phyloP scores from a whole-genome alignment of 345 rosid species.

The Gossypium ekmanianum region DNA sequence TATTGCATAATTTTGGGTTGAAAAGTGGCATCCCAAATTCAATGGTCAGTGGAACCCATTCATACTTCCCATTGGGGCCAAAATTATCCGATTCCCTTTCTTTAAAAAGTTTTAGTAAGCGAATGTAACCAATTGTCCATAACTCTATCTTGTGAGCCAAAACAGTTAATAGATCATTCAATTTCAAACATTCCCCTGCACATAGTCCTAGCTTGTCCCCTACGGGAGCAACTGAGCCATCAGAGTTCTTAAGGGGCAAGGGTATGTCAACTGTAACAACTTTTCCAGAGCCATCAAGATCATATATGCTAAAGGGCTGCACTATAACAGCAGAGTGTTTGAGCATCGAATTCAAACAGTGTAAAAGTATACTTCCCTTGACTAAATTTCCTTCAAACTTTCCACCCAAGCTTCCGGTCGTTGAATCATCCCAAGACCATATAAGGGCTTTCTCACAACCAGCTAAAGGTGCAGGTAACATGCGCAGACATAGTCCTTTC shows the following conservation, averaged over 20 bases:
- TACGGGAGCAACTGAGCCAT: slow-evolving; percentile 64
- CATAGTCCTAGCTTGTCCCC: slow-evolving; percentile 69
- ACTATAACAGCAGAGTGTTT: slow-evolving; percentile 80
- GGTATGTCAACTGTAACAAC: slow-evolving; percentile 79
- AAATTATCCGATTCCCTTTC: slow-evolving; percentile 58
- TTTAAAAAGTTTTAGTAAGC: slow-evolving; percentile 73
- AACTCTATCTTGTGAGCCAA: slow-evolving; percentile 68
- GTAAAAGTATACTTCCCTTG: slow-evolving; percentile 74
- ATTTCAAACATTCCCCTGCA: slow-evolving; percentile 53
- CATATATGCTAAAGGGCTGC: slow-evolving; percentile 78
- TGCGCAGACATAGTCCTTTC: slow-evolving; percentile 93
- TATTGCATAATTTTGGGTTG: slow-evolving; percentile 80
- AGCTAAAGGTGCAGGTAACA: slow-evolving; percentile 98
- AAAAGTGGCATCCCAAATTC: slow-evolving; percentile 94
- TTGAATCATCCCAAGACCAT: slow-evolving; percentile 99
- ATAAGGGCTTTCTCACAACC: slow-evolving; percentile 95
- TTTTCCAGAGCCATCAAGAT: slow-evolving; percentile 83
- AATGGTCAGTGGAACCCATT: slow-evolving; percentile 90
- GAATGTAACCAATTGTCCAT: slow-evolving; percentile 80
- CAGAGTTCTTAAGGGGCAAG: slow-evolving; percentile 73
- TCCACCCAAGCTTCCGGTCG: slow-evolving; percentile 82
- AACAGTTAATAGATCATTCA: slow-evolving; percentile 55
- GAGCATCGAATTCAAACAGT: slow-evolving; percentile 90
- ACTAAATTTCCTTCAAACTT: slow-evolving; percentile 93
- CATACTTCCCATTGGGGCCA: slow-evolving; percentile 58